Evolutionary conservation across 768 basidiomycete species (phyloP), one percentile per base, ranked within the genome.

Genomic region (Pisolithus orientalis): DNA sequence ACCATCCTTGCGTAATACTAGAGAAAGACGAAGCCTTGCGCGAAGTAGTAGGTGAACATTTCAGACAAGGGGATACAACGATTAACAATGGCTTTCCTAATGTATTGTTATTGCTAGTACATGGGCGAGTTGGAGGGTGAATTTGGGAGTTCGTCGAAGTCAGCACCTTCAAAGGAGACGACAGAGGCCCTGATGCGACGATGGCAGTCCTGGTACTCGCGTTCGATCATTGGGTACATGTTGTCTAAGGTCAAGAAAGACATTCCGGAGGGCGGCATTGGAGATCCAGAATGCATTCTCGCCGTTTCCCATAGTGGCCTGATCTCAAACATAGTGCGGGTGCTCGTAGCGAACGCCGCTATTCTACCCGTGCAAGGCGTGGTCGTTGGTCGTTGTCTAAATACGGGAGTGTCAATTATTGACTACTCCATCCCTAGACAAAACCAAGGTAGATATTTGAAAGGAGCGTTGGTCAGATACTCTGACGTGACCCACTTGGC

Each of bases 51-150:
- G 60, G 77, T 64, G 28, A 5, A 16, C 3, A 3, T 24, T 44
- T 38, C 37, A 32, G 8, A 13, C 14, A 44, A 31, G 17, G 14
- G 5, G 16, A 31, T 27, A 25, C 49, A n/a, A 42, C n/a, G 40
- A 42, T 49, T 27, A 27, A 24, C 44, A 42, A 34, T 17, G 25
- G 43, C 25, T 2, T 11, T 49, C 16, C 2, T 31, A 24, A 44
- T 51, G 42, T 55, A 44, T 17, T 37, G 6, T 44, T 6, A 42
- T 54, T 21, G 55, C 39, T 47, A 87, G 85, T 72, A 71, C 55
- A 75, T 87, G 74, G 85, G 86, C 5, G 75, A 75, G 51, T 58
- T 82, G 60, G 77, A 90, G 64, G 87, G 85, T 34, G 57, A 68
- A 48, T n/a, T 47, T 25, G 40, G 58, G 29, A 49, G 32, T 32